Conservation (phyloP, 1,284 basidiomycete genomes). For the Apiotrichum porosum region DNA sequence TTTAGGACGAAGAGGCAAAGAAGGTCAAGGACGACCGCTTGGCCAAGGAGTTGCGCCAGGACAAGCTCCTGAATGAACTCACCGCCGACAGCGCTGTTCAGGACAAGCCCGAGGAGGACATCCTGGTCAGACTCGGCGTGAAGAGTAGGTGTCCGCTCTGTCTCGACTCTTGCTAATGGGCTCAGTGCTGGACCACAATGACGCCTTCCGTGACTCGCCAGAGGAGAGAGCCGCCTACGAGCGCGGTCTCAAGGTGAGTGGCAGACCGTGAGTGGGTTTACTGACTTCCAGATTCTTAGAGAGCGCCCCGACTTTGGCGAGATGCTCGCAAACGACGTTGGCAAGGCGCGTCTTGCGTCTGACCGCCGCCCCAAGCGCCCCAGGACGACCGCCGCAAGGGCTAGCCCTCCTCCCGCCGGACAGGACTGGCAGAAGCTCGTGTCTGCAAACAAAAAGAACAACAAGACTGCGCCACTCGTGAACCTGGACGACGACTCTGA, state of each 20-base stretch:
- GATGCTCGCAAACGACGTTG: slow-evolving; percentile 38
- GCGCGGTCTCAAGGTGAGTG: slow-evolving; percentile 36
- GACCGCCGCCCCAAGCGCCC: neutral
- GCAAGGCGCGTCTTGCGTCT: slow-evolving; percentile 15
- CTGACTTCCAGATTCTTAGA: slow-evolving; percentile 19
- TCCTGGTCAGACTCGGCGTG: slow-evolving; percentile 26
- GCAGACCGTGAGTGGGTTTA: no score
- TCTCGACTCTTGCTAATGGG: no score
- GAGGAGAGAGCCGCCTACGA: slow-evolving; percentile 38
- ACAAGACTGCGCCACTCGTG: neutral
- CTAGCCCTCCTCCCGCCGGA: no score
- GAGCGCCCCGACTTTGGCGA: slow-evolving; percentile 23
- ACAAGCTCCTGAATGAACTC: slow-evolving; percentile 7
- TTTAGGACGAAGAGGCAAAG: slow-evolving; percentile 3
- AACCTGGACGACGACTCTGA: neutral
- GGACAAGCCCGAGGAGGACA: slow-evolving; percentile 15
- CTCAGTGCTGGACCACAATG: slow-evolving; percentile 22
- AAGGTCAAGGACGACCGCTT: slow-evolving; percentile 20
- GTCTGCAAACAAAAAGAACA: neutral
- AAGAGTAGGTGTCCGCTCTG: no score
- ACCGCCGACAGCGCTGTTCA: slow-evolving; percentile 3
- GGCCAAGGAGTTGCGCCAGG: neutral
- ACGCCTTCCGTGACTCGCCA: slow-evolving; percentile 34
- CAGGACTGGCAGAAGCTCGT: slow-evolving; percentile 4
- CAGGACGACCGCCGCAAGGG: no score